A percentile compares a stretch with the other conserved stretches of the same genome.
phyloP scores from a whole-genome alignment of 2,329 filamentous ascomycete genomes.

The Chalaropsis ovoidea region DNA sequence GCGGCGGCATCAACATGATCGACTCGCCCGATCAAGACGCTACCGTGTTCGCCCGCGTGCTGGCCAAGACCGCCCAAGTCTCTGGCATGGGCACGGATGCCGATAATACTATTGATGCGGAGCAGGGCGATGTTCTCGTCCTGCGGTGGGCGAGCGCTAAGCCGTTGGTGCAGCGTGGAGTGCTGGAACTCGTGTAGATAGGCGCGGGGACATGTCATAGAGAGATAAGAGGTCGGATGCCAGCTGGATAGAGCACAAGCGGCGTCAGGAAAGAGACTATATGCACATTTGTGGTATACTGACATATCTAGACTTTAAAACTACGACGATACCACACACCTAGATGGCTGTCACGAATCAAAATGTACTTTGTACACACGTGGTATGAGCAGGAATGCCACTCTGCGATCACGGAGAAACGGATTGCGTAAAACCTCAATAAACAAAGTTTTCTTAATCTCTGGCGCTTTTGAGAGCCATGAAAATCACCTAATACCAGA shows the following conservation, averaged over 20 bases:
- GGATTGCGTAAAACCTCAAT: no score
- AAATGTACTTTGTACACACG: conserved; percentile 1
- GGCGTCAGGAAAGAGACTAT: background rate
- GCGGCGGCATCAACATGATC: conserved; percentile 82
- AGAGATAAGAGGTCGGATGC: background rate
- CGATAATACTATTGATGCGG: conserved; percentile 49
- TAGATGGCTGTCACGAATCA: background rate
- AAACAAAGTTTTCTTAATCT: no score
- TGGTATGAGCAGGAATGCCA: background rate
- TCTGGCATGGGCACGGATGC: conserved; percentile 53
- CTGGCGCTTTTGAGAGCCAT: background rate
- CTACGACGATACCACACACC: conserved; percentile 18
- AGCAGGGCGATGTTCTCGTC: conserved; percentile 56
- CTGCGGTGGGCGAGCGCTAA: conserved; percentile 68
- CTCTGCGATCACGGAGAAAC: background rate
- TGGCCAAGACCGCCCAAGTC: conserved; percentile 48
- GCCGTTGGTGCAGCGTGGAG: conserved; percentile 43
- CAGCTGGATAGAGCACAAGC: background rate
- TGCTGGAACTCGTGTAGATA: conserved; percentile 49
- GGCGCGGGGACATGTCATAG: background rate
- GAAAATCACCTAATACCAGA: background rate
- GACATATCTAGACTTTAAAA: conserved; percentile 1
- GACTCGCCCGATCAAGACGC: conserved; percentile 72
- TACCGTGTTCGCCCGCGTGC: conserved; percentile 72
- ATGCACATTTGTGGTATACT: background rate